These are phyloP conservation scores for Pichia sp. DNA, from an alignment of 1,139 yeast genomes.

Conservation along the genomic window DNA sequence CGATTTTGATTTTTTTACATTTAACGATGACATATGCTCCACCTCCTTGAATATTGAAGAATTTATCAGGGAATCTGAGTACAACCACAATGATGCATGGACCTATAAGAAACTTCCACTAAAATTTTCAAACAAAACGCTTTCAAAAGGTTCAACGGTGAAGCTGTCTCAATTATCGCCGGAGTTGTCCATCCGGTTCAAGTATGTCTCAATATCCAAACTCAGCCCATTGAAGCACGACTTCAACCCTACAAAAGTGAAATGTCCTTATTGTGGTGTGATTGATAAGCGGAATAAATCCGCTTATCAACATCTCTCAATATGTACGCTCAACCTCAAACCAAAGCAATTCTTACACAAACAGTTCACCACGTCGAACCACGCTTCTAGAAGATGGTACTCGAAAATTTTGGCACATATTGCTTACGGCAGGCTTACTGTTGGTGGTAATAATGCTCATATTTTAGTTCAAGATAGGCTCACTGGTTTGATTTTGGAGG, in stretches of 20 bases:
- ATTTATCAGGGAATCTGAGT: conserved; percentile 13
- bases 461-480: conserved; percentile 87
- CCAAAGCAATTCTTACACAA: conserved; percentile 41
- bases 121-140: conserved; percentile 58
- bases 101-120: conserved; percentile 11
- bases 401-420: conserved; percentile 73
- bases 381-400: conserved; percentile 88
- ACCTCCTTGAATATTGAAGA: conserved; percentile 34
- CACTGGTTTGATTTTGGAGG: conserved; percentile 84
- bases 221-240: conserved; percentile 1
- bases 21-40: conserved; percentile 75
- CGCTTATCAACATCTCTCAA: conserved; percentile 77
- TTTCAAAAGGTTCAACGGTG: conserved; percentile 6
- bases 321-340: conserved; percentile 60
- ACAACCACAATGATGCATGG: conserved; percentile 9
- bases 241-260: conserved; percentile 10
- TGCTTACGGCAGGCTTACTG: conserved; percentile 78
- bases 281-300: conserved; percentile 32
- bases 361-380: conserved; percentile 69
- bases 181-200: conserved; percentile 48
- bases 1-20: conserved; percentile 79
- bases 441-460: conserved; percentile 91
- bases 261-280: conserved; percentile 14
- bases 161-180: conserved; percentile 40
- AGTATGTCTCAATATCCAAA: conserved; percentile 40